A percentile compares a stretch with the other conserved stretches of the same genome.
Conservation (phyloP, 768 basidiomycete genomes). For the Dendrothele bispora region DNA sequence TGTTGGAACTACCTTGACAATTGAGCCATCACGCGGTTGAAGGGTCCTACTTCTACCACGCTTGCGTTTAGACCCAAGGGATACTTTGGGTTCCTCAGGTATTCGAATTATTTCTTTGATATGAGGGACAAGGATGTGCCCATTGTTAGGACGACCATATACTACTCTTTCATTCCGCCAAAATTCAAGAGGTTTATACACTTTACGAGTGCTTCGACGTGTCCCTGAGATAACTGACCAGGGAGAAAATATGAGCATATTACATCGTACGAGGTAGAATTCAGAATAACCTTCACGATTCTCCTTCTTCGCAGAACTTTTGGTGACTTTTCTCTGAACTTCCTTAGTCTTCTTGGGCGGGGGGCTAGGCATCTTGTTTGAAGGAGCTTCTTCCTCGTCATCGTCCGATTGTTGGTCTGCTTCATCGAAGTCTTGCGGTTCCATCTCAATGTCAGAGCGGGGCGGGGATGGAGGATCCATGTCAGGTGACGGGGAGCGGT, state of each 20-base stretch:
- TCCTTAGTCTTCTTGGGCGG: constrained; percentile 3
- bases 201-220: constrained; percentile 69
- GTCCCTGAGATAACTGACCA: constrained; percentile 37
- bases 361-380: constrained; percentile 1
- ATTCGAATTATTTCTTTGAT: constrained; percentile 68
- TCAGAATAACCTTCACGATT: constrained; percentile 5
- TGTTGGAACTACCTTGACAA: too few species aligned
- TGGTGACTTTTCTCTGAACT: too few species aligned
- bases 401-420: constrained; percentile 26
- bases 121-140: constrained; percentile 55
- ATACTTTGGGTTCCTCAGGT: constrained; percentile 44
- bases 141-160: constrained; percentile 64
- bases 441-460: constrained; percentile 35
- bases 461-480: constrained; percentile 1
- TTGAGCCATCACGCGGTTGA: constrained; percentile 18
- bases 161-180: constrained; percentile 93
- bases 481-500: constrained; percentile 1
- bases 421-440: constrained; percentile 31
- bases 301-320: constrained; percentile 2
- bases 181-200: constrained; percentile 77
- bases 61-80: constrained; percentile 37
- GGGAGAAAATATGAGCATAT: too few species aligned
- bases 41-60: constrained; percentile 33
- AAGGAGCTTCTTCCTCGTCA: constrained; percentile 35
- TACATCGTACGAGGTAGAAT: neutral